Base-by-base conservation (phyloP, 441 rosid species). In the Pelargonium cotyledonis region DNA sequence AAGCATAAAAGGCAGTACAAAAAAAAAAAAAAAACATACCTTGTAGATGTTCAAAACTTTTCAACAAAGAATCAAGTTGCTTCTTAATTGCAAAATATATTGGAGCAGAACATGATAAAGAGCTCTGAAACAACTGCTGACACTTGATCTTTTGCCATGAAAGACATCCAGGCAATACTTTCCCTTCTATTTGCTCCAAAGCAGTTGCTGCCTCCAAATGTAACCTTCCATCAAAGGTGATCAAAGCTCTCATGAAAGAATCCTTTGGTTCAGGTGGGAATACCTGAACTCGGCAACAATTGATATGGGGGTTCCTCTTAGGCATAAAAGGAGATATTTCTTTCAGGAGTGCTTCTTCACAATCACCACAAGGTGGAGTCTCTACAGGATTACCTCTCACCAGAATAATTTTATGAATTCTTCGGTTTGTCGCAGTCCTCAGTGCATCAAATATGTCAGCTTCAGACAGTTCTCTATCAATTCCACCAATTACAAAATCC, bases 201-300 rank as follows among this genome's bases (percentile, higher is more conserved):
- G 94, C 96, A 81, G 77, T 84, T 58, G 90, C 89, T 65, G 94
- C 94, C 81, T 88, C 90, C 82, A 90, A 78, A 78, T 88, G 96
- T 62, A 86, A 74, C 75, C 89, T 80, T 71, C 90, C 90, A 75
- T 88, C 96, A 46, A 88, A 90, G 51, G 73, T 85, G 70, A 90
- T 84, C 23, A 70, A 58, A 8, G 91, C 90, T 81, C 67, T 78
- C 78, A 76, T 76, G 71, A 72, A 77, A 67, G 72, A 49, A 60
- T 77, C 86, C 49, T 67, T 77, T 8, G 80, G 79, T 53, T 79
- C 82, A 40, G 94, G 88, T 65, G 78, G 76, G 63, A 70, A 83
- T 70, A 88, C 83, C 70, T 81, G 84, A 65, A 88, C 89, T 51
- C 78, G 68, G 72, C 82, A 85, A 80, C 78, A 79, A 74, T 77